phyloP scores from a whole-genome alignment of 495 filamentous ascomycete genomes.

The Hypomontagnella submonticulosa region DNA sequence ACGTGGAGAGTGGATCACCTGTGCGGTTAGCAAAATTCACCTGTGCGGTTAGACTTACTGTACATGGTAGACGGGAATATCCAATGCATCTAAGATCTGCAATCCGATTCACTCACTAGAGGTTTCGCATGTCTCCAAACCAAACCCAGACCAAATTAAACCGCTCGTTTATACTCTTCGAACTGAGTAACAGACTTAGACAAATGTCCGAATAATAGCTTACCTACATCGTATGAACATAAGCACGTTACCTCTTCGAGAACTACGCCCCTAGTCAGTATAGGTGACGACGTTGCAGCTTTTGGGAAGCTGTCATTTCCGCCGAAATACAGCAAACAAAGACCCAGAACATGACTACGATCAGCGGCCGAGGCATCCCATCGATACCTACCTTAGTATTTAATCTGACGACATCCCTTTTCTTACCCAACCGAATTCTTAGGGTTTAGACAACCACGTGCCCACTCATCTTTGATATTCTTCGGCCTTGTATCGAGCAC shows the following conservation, averaged over 20 bases:
- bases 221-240: conserved; percentile 24
- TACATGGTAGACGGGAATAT: conserved; percentile 3
- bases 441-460: conserved; percentile 27
- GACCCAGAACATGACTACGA: conserved; percentile 32
- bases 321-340: conserved; percentile 19
- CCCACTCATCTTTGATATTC: conserved; percentile 15
- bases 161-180: conserved; percentile 21
- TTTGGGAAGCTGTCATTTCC: not conserved
- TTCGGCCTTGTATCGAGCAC: conserved; percentile 21
- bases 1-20: too few species aligned
- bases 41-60: too few species aligned
- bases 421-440: conserved; percentile 19
- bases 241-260: conserved; percentile 27
- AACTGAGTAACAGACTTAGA: conserved; percentile 14
- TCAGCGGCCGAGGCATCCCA: conserved; percentile 15
- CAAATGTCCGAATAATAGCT: conserved; percentile 16
- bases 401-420: conserved; percentile 28
- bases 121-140: conserved; percentile 38
- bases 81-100: conserved; percentile 28
- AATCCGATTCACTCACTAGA: conserved; percentile 19
- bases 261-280: conserved; percentile 12
- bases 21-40: too few species aligned
- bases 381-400: conserved; percentile 27
- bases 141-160: conserved; percentile 4
- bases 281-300: conserved; percentile 22